phyloP scores from a whole-genome alignment of 345 rosid species.

The Garcia nutans region DNA sequence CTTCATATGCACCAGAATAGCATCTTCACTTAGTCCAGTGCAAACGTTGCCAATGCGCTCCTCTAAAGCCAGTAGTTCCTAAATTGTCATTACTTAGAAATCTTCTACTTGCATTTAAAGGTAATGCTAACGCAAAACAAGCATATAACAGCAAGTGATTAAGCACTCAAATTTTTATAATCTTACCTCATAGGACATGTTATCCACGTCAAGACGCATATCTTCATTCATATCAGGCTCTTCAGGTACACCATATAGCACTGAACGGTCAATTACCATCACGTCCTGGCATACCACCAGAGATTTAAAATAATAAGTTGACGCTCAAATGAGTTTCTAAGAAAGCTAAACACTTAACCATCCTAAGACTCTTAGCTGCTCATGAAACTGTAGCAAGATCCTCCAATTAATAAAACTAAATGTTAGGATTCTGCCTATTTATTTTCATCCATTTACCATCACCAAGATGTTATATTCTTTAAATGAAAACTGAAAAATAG shows the following conservation, averaged over 20 bases:
- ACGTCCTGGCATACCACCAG: slow-evolving; percentile 23
- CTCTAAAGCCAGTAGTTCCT: slow-evolving; percentile 36
- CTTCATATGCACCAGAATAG: slow-evolving; percentile 20
- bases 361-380: background rate
- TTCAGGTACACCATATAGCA: slow-evolving; percentile 8
- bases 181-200: slow-evolving; percentile 41
- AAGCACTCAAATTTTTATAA: background rate
- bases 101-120: background rate
- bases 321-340: background rate
- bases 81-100: background rate
- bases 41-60: slow-evolving; percentile 28
- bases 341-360: background rate
- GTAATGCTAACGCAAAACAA: background rate
- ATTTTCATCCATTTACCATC: background rate
- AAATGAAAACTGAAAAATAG: background rate
- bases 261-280: slow-evolving; percentile 7
- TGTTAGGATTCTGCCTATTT: background rate
- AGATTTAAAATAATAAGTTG: background rate
- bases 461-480: background rate
- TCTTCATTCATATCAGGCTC: slow-evolving; percentile 5
- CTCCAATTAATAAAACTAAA: background rate
- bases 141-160: background rate
- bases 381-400: background rate
- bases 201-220: slow-evolving; percentile 32
- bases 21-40: slow-evolving; percentile 31